Evolutionary conservation across 495 filamentous ascomycete genomes (phyloP).

Genomic region (Podospora appendiculata): DNA sequence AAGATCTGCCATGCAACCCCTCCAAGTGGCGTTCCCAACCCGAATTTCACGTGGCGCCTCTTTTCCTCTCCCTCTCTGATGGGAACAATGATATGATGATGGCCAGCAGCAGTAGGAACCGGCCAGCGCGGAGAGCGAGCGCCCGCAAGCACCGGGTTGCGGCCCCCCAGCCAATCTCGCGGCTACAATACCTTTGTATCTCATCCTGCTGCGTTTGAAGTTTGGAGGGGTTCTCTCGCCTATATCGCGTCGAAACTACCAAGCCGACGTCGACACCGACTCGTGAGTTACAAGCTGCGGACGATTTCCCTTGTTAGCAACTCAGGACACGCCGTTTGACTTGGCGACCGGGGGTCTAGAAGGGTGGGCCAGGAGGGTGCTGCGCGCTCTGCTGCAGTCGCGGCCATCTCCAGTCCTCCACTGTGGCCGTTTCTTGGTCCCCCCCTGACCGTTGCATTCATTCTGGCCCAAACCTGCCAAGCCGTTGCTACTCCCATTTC

Average conservation of each 20-base stretch:
- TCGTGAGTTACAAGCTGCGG: constrained; percentile 5
- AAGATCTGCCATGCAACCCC: too few relatives aligned
- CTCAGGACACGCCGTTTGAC: constrained; percentile 22
- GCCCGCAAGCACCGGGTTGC: not conserved
- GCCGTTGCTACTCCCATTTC: constrained; percentile 11
- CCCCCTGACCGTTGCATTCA: constrained; percentile 11
- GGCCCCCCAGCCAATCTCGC: constrained; percentile 6
- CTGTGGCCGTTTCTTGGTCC: constrained; percentile 9
- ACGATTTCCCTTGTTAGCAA: constrained; percentile 14
- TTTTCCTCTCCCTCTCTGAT: too few relatives aligned
- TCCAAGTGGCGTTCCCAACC: too few relatives aligned
- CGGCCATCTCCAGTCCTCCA: constrained; percentile 2
- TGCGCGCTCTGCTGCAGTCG: too few relatives aligned
- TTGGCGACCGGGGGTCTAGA: constrained; percentile 20
- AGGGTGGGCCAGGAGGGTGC: not conserved
- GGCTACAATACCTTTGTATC: constrained; percentile 6
- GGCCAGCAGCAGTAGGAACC: too few relatives aligned
- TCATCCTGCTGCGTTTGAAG: constrained; percentile 17
- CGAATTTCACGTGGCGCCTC: too few relatives aligned
- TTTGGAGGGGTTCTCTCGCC: constrained; percentile 16
- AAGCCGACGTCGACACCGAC: constrained; percentile 5
- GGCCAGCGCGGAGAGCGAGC: not conserved
- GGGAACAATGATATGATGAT: too few relatives aligned
- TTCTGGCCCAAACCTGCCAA: constrained; percentile 9
- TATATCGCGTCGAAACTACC: constrained; percentile 17